A percentile compares a stretch with the other conserved stretches of the same genome.
Evolutionary conservation across 345 rosid genomes (phyloP).

Genomic region (Gossypium herbaceum): DNA sequence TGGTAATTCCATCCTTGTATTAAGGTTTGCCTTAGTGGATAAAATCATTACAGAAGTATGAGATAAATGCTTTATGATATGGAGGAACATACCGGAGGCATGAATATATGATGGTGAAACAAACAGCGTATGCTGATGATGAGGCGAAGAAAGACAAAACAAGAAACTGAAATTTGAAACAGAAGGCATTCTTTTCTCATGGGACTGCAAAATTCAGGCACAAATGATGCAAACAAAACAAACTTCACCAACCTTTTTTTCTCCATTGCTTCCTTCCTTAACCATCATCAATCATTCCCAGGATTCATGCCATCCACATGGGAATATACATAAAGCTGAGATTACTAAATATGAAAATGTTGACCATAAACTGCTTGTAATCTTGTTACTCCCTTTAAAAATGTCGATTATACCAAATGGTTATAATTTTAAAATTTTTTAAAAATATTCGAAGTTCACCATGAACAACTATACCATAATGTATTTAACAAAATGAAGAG

Average conservation of each 20-base stretch:
- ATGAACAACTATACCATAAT: neutral
- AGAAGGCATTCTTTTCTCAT: slow-evolving; percentile 23
- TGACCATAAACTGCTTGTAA: neutral
- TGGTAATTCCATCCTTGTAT: neutral
- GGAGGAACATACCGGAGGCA: neutral
- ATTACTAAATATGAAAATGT: neutral
- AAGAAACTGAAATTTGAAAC: neutral
- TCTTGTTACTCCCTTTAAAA: neutral
- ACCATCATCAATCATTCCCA: slow-evolving; percentile 8
- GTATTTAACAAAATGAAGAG: neutral
- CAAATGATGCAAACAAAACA: slow-evolving; percentile 36
- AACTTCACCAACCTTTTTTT: neutral
- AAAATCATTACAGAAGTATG: neutral
- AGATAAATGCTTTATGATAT: neutral
- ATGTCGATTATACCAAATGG: neutral
- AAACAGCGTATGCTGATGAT: neutral
- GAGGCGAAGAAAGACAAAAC: slow-evolving; percentile 6
- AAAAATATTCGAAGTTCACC: neutral
- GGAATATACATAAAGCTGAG: neutral
- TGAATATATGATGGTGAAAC: neutral
- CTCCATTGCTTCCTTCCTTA: slow-evolving; percentile 6
- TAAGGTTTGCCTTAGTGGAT: neutral
- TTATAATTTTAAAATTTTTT: neutral
- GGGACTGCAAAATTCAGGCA: slow-evolving; percentile 47
- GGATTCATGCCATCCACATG: neutral